Evolutionary conservation across 768 basidiomycete genomes (phyloP).

Genomic region (Lentinula edodes): DNA sequence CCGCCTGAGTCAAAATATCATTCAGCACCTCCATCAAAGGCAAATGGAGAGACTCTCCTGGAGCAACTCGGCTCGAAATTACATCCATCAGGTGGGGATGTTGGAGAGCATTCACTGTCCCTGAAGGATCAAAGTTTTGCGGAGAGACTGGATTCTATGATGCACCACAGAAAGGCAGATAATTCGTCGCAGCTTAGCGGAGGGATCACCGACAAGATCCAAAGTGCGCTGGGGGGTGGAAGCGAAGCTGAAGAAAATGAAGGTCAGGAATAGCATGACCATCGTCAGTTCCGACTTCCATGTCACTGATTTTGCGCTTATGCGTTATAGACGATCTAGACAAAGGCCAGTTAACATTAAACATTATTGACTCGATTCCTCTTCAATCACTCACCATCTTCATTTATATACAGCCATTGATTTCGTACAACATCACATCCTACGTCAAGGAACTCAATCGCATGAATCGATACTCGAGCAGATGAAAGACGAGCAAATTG

Average conservation of each 20-base stretch:
- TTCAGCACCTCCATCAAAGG: not conserved
- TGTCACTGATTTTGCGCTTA: too few species aligned
- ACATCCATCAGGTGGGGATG: not conserved
- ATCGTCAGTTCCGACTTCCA: too few species aligned
- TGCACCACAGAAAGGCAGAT: conserved; percentile 1
- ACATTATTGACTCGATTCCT: too few species aligned
- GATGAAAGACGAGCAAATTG: conserved; percentile 34
- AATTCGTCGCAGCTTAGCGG: conserved; percentile 3
- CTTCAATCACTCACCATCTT: not conserved
- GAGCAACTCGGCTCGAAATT: not conserved
- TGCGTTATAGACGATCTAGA: conserved; percentile 19
- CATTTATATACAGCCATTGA: conserved; percentile 26
- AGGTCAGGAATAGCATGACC: conserved; percentile 5
- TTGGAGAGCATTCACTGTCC: not conserved
- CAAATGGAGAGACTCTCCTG: not conserved
- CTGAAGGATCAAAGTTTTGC: not conserved
- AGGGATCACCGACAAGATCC: conserved; percentile 11
- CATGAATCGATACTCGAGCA: conserved; percentile 34
- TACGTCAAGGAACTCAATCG: conserved; percentile 29
- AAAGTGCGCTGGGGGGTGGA: conserved; percentile 19
- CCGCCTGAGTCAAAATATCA: not conserved
- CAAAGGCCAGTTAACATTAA: conserved; percentile 21
- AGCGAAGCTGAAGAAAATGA: conserved; percentile 18
- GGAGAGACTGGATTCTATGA: not conserved
- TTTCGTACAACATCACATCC: conserved; percentile 35